Percentiles rank a stretch among this genome's conserved stretches.
Evolutionary conservation across 306 rosid genomes (phyloP).

Genomic region (Begonia fuchsioides): DNA sequence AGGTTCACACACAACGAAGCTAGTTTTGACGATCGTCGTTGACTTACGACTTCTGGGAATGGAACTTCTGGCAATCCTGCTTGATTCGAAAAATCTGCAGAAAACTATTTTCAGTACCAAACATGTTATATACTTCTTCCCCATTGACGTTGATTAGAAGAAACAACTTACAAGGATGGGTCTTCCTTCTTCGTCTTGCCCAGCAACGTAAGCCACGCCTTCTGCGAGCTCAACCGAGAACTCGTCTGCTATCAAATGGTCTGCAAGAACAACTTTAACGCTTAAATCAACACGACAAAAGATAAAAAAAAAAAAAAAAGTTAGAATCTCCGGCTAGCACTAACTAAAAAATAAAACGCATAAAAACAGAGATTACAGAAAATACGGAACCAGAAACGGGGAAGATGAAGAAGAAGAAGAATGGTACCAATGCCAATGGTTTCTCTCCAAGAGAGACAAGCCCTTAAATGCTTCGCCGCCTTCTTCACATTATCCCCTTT

Average conservation of each 20-base stretch:
- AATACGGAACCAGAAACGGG: slow-evolving; percentile 9
- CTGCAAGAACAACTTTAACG: too few relatives aligned
- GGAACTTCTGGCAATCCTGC: slow-evolving; percentile 84
- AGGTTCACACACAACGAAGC: too few relatives aligned
- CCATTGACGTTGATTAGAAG: neutral
- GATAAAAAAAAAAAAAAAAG: slow-evolving; percentile 25
- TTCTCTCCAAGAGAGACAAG: slow-evolving; percentile 97
- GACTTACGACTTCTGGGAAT: slow-evolving; percentile 86
- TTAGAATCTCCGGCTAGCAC: slow-evolving; percentile 38
- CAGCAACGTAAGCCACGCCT: slow-evolving; percentile 81
- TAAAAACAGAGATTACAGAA: neutral
- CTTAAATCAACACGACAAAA: too few relatives aligned
- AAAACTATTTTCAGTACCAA: neutral
- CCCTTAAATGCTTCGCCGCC: slow-evolving; percentile 71
- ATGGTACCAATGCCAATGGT: slow-evolving; percentile 56
- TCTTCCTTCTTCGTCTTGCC: slow-evolving; percentile 83
- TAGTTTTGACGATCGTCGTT: neutral
- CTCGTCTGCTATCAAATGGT: slow-evolving; percentile 81
- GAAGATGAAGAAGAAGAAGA: slow-evolving; percentile 1
- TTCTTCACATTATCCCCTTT: slow-evolving; percentile 86
- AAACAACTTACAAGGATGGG: slow-evolving; percentile 59
- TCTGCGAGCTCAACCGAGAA: slow-evolving; percentile 93
- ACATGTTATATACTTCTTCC: too few relatives aligned
- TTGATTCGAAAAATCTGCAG: slow-evolving; percentile 76
- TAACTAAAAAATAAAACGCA: slow-evolving; percentile 12